A percentile compares a stretch with the other conserved stretches of the same genome.
These are phyloP conservation scores for Pseudopyrenochaeta lycopersici DNA, from an alignment of 2,329 filamentous ascomycete species.

Conservation along the genomic window DNA sequence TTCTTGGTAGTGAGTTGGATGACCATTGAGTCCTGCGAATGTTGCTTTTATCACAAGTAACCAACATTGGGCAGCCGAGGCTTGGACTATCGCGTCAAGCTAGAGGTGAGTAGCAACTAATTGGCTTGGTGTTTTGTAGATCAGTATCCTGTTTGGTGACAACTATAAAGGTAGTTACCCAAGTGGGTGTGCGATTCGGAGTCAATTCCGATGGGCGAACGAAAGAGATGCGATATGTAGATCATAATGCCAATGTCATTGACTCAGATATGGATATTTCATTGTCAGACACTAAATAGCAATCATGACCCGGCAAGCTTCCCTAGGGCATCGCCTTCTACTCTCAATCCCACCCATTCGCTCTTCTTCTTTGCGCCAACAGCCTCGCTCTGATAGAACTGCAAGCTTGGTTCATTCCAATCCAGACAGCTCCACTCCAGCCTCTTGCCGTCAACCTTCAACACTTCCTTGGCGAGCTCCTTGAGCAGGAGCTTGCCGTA, in stretches of 20 bases:
- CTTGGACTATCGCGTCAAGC: background rate
- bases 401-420: constrained; percentile 91
- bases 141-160: background rate
- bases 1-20: background rate
- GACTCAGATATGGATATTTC: no score
- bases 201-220: no score
- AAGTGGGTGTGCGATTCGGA: no score
- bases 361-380: constrained; percentile 71
- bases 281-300: no score
- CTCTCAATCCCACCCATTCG: constrained; percentile 79
- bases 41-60: background rate
- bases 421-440: constrained; percentile 92
- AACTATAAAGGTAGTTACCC: background rate
- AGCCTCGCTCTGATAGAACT: constrained; percentile 72
- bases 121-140: background rate
- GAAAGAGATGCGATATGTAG: no score
- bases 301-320: constrained; percentile 59
- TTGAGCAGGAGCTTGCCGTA: constrained; percentile 81
- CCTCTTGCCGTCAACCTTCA: constrained; percentile 75
- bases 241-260: no score
- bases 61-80: background rate
- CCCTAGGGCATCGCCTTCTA: constrained; percentile 71
- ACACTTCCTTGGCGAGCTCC: constrained; percentile 80
- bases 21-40: background rate
- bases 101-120: background rate